These are phyloP conservation scores for Diaporthe amygdali DNA, from an alignment of 2,329 filamentous ascomycete species.

Conservation along the genomic window DNA sequence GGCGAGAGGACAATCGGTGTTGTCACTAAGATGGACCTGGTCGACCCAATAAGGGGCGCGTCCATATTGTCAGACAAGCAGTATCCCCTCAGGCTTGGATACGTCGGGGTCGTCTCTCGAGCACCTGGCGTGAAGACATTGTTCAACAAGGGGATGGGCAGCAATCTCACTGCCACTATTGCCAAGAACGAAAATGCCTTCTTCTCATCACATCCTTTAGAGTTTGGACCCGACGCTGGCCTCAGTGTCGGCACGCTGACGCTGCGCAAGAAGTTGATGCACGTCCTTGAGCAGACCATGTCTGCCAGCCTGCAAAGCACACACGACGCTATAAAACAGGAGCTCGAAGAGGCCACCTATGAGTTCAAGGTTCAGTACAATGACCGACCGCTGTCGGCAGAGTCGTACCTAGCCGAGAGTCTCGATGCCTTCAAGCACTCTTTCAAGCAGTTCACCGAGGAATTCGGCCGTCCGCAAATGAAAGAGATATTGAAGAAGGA, in stretches of 20 bases:
- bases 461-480: conserved; percentile 89
- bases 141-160: conserved; percentile 77
- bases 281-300: conserved; percentile 96
- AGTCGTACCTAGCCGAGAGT: conserved; percentile 95
- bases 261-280: conserved; percentile 94
- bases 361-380: conserved; percentile 99
- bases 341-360: conserved; percentile 95
- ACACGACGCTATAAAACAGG: conserved; percentile 89
- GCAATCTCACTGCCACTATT: conserved; percentile 81
- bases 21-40: conserved; percentile 99
- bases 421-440: conserved; percentile 97
- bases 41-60: conserved; percentile 80
- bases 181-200: conserved; percentile 86
- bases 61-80: conserved; percentile 86
- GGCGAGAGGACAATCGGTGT: conserved; percentile 97
- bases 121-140: conserved; percentile 73
- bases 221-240: conserved; percentile 77
- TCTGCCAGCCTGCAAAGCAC: conserved; percentile 88
- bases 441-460: conserved; percentile 91
- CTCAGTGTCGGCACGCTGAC: conserved; percentile 84
- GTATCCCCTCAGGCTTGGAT: conserved; percentile 92
- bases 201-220: conserved; percentile 81
- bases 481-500: conserved; percentile 88
- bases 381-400: conserved; percentile 89
- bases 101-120: conserved; percentile 92